phyloP scores from a whole-genome alignment of 2,329 filamentous ascomycete genomes.

The Sordariomycetes sp. region DNA sequence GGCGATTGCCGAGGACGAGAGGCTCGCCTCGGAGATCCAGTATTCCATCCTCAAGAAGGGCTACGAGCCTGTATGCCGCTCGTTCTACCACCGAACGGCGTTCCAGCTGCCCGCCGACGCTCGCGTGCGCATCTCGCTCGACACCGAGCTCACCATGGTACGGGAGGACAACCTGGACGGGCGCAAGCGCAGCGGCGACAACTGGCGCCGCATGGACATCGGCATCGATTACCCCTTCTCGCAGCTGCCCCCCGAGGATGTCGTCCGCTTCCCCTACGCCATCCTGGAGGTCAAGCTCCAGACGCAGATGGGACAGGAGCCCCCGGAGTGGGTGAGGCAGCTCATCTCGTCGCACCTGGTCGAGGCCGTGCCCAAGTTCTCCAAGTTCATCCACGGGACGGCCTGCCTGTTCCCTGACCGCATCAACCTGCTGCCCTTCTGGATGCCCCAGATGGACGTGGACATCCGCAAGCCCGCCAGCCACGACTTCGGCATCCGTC shows the following conservation, averaged over 20 bases:
- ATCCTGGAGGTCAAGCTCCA: conserved; percentile 96
- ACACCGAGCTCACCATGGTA: conserved; percentile 91
- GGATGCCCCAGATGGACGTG: conserved; percentile 97
- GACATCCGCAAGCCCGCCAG: conserved; percentile 91
- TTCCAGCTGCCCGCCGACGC: conserved; percentile 97
- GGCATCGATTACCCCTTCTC: conserved; percentile 92
- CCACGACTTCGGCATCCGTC: conserved; percentile 83
- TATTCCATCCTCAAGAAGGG: conserved; percentile 84
- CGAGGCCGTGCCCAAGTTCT: conserved; percentile 98
- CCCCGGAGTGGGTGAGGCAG: conserved; percentile 93
- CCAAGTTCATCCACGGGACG: conserved; percentile 96
- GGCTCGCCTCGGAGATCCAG: conserved; percentile 84
- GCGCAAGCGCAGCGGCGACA: conserved; percentile 63
- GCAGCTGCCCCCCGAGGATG: conserved; percentile 75
- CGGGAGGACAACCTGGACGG: conserved; percentile 94
- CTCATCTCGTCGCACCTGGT: conserved; percentile 89
- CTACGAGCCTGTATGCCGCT: conserved; percentile 81
- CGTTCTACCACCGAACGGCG: conserved; percentile 96
- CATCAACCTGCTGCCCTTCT: conserved; percentile 88
- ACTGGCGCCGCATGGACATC: conserved; percentile 96
- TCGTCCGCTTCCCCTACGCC: conserved; percentile 90
- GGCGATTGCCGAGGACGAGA: conserved; percentile 84
- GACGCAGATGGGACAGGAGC: conserved; percentile 89
- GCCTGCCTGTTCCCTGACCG: conserved; percentile 78
- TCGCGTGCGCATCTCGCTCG: conserved; percentile 89